These are phyloP conservation scores for Epichloe gansuensis DNA, from an alignment of 2,329 filamentous ascomycete genomes.

Conservation along the genomic window DNA sequence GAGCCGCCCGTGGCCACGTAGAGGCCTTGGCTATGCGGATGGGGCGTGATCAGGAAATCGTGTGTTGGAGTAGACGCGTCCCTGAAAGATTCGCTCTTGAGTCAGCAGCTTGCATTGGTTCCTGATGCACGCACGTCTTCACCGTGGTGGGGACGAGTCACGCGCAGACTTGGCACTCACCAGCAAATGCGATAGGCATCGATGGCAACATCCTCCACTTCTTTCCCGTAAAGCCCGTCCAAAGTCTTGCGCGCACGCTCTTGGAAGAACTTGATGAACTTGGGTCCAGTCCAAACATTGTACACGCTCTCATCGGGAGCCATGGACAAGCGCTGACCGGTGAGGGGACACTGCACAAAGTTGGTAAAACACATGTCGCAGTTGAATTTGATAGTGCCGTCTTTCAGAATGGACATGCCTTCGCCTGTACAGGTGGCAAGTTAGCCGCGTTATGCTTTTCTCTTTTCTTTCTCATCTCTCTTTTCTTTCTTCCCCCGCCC, in stretches of 20 bases:
- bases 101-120: conserved; percentile 3
- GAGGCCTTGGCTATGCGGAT: conserved; percentile 36
- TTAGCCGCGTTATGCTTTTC: conserved; percentile 1
- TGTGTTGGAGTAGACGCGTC: conserved; percentile 50
- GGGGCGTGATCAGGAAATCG: conserved; percentile 47
- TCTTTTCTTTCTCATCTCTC: neutral
- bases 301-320: conserved; percentile 33
- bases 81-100: conserved; percentile 25
- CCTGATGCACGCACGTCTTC: neutral
- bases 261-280: conserved; percentile 30
- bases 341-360: conserved; percentile 30
- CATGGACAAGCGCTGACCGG: conserved; percentile 39
- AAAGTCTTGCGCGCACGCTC: conserved; percentile 28
- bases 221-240: conserved; percentile 29
- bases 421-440: conserved; percentile 18
- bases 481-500: neutral
- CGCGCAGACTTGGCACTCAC: conserved; percentile 17
- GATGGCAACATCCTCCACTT: conserved; percentile 25
- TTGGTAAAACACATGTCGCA: conserved; percentile 48
- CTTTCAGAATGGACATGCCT: conserved; percentile 31
- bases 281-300: conserved; percentile 27
- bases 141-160: conserved; percentile 2
- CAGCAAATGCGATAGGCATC: conserved; percentile 34
- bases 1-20: conserved; percentile 51
- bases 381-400: conserved; percentile 48